phyloP scores from a whole-genome alignment of 2,329 filamentous ascomycete species.

The Cadophora luteo-olivacea region DNA sequence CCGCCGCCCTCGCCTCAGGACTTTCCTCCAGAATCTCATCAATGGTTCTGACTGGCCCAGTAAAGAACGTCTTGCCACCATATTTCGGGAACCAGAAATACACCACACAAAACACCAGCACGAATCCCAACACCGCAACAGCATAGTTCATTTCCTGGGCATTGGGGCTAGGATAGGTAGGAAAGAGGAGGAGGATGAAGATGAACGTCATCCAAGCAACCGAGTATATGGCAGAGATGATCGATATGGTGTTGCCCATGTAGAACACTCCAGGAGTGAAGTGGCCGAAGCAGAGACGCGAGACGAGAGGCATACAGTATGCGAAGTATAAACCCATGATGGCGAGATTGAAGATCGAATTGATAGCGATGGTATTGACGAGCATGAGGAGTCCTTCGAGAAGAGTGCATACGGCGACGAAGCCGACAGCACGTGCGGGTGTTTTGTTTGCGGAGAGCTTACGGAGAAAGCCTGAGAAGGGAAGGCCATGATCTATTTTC shows the following conservation, averaged over 20 bases:
- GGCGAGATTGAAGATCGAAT: constrained; percentile 45
- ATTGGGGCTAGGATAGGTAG: constrained; percentile 36
- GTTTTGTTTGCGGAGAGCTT: constrained; percentile 41
- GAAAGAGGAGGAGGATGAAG: constrained; percentile 43
- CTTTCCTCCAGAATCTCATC: constrained; percentile 37
- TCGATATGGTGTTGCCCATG: constrained; percentile 41
- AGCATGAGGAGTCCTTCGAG: constrained; percentile 45
- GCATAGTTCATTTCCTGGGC: constrained; percentile 45
- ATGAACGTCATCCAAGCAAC: constrained; percentile 45
- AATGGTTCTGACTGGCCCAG: constrained; percentile 41
- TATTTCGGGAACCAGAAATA: constrained; percentile 43
- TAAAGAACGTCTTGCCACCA: constrained; percentile 45
- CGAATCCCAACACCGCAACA: constrained; percentile 42
- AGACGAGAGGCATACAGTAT: constrained; percentile 45
- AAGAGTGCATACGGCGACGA: constrained; percentile 40
- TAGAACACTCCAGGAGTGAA: constrained; percentile 45
- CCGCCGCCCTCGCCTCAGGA: constrained; percentile 13
- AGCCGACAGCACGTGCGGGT: constrained; percentile 42
- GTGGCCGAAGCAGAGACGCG: constrained; percentile 40
- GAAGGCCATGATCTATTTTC: constrained; percentile 42
- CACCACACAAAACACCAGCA: constrained; percentile 42
- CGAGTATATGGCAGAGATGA: constrained; percentile 39
- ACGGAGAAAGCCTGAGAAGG: constrained; percentile 41
- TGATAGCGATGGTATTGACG: constrained; percentile 44
- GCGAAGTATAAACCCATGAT: constrained; percentile 46